Conservation (phyloP, 2,329 filamentous ascomycete species). For the Talaromyces sp. region DNA sequence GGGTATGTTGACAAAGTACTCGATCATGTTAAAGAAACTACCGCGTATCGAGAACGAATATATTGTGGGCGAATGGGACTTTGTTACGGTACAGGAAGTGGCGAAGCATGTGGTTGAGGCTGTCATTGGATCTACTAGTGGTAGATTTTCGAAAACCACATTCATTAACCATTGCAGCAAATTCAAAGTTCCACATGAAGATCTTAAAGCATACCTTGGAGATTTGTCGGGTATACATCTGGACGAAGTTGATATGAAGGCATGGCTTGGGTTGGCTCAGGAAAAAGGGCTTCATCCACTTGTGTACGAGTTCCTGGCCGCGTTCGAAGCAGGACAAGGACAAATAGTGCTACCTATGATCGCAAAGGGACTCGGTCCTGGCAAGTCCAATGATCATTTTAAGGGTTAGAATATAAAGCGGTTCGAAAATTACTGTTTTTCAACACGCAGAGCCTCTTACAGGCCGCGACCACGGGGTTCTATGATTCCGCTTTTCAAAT, state of each 20-base stretch:
- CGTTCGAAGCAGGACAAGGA: not conserved
- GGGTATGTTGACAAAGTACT: slow-evolving; percentile 8
- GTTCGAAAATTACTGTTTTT: too few species aligned
- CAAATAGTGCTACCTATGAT: slow-evolving; percentile 6
- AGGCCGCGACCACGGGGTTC: too few species aligned
- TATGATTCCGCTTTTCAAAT: too few species aligned
- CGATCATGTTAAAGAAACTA: not conserved
- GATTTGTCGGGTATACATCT: not conserved
- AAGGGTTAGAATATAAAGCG: too few species aligned
- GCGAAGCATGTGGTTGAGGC: not conserved
- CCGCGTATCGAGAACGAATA: not conserved
- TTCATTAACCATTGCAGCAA: slow-evolving; percentile 1
- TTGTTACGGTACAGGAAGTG: slow-evolving; percentile 4
- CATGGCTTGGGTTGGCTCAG: not conserved
- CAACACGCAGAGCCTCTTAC: not conserved
- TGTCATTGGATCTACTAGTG: not conserved
- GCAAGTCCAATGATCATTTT: not conserved
- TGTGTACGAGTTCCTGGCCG: not conserved
- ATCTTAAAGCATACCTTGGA: not conserved
- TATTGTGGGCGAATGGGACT: slow-evolving; percentile 5
- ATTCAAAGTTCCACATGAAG: not conserved
- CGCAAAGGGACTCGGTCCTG: slow-evolving; percentile 25
- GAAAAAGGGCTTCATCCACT: slow-evolving; percentile 7
- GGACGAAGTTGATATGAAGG: not conserved
- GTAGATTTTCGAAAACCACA: not conserved